Evolutionary conservation across 2,329 filamentous ascomycete species (phyloP).

Genomic region (Ophiostoma pallidulum): DNA sequence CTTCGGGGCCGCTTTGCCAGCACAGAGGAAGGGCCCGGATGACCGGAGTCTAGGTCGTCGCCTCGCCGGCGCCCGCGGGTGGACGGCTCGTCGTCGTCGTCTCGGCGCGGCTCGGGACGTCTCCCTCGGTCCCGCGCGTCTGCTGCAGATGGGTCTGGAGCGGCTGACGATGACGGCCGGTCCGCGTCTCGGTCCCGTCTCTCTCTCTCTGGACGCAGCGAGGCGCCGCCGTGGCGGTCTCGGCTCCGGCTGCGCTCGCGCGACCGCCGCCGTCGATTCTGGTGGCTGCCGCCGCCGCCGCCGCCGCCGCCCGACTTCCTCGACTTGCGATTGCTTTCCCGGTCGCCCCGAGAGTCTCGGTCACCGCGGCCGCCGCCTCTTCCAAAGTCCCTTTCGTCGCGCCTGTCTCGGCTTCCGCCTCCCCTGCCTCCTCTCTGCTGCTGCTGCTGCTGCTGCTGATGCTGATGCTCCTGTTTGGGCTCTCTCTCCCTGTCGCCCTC

Average conservation of each 20-base stretch:
- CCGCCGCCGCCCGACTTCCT: constrained; percentile 16
- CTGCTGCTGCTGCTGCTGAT: constrained; percentile 9
- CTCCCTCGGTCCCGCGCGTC: neutral
- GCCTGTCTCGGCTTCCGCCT: constrained; percentile 2
- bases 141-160: neutral
- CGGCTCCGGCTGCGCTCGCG: constrained; percentile 24
- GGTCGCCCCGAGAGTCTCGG: neutral
- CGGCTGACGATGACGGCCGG: neutral
- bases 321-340: constrained; percentile 12
- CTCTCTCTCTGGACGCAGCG: constrained; percentile 10
- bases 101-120: neutral
- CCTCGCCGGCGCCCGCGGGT: neutral
- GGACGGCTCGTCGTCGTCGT: neutral
- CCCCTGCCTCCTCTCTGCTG: constrained; percentile 8
- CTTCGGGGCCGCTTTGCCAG: constrained; percentile 23
- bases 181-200: constrained; percentile 15
- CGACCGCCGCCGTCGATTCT: constrained; percentile 20
- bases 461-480: constrained; percentile 20
- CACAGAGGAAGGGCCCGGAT: neutral
- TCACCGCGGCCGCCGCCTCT: neutral
- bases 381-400: neutral
- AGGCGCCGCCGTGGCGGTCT: constrained; percentile 18
- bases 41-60: neutral
- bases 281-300: constrained; percentile 15
- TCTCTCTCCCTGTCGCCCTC: constrained; percentile 16